Base-by-base conservation (phyloP, 768 basidiomycete species). In the Mycena indigotica region DNA sequence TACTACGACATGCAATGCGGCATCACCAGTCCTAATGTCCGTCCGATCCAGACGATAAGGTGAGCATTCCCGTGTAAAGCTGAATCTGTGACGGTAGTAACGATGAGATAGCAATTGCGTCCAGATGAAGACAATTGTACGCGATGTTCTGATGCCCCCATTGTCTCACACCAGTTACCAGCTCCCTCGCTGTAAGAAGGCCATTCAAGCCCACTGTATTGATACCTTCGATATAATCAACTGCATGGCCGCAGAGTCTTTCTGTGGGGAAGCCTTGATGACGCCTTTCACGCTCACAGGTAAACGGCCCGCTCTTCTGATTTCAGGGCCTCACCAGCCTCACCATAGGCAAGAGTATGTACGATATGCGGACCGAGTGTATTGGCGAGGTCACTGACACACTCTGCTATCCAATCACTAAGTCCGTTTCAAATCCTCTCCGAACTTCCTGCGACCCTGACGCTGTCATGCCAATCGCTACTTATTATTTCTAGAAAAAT, bases 1-100 rank as follows among this genome's bases (percentile, higher is more conserved):
- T 82, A 79, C 61, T 73, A 83, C 56, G 76, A 82, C 44, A 74
- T 82, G 61, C 72, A 73, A 25, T 85, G 83, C 64, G 74, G 73
- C 32, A 65, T 50, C 40, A 57, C 55, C 8, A 45, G 54, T 1
- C 6, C 75, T 2, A 74, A 76, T 19, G 65, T 78, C n/a, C 66
- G 67, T 28, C 75, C 79, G 0, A 64, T 80, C 10, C 65, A 71
- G 28, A 68, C 67, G 29, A 74, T 80, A 46, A 63, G 69, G 72
- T 73, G 57, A 26, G 62, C 46, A 2, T 38, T 29, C 23, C 15
- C 40, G 19, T 12, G 12, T 17, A 4, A 4, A 8, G 13, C 28
- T 3, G n/a, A n/a, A n/a, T n/a, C n/a, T n/a, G n/a, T n/a, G n/a
- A n/a, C n/a, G n/a, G n/a, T n/a, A n/a, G n/a, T 29, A 21, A 44